Conservation (phyloP, 2,329 filamentous ascomycete genomes). For the Fusarium kyushuense region DNA sequence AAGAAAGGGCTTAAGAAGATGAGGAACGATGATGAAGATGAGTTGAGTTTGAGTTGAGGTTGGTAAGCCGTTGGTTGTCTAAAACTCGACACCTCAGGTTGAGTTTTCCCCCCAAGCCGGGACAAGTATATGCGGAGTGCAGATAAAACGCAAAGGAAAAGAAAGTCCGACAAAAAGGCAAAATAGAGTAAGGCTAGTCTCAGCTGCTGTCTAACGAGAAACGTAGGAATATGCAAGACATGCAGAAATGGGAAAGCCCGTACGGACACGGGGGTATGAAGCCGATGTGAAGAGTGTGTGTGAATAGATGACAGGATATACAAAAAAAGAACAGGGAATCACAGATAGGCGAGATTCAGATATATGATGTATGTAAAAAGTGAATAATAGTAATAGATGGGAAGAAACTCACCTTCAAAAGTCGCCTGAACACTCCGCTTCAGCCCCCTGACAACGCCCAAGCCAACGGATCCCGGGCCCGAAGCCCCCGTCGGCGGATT, state of each 20-base stretch:
- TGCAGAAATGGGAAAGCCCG: neutral
- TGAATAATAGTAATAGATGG: neutral
- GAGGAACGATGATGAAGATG: constrained; percentile 3
- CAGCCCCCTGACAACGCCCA: constrained; percentile 55
- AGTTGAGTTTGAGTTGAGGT: constrained; percentile 11
- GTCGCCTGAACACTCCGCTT: constrained; percentile 71
- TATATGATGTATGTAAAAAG: neutral
- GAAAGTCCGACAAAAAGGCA: neutral
- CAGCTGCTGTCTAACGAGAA: neutral
- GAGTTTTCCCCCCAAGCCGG: constrained; percentile 14
- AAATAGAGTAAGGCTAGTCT: neutral
- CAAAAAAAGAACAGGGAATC: constrained; percentile 15
- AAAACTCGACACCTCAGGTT: constrained; percentile 41
- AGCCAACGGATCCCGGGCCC: constrained; percentile 61
- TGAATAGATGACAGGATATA: neutral
- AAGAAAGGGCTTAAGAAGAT: constrained; percentile 1
- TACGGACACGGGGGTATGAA: neutral
- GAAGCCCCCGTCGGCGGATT: constrained; percentile 65
- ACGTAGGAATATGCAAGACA: constrained; percentile 2
- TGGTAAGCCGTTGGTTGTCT: constrained; percentile 22
- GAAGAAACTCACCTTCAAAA: constrained; percentile 67
- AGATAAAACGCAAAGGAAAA: constrained; percentile 4
- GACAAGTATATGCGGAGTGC: constrained; percentile 19
- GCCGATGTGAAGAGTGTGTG: neutral
- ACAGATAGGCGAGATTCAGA: constrained; percentile 30